These are phyloP conservation scores for Tephrocybe sp. DNA, from an alignment of 768 basidiomycete genomes.

Conservation along the genomic window DNA sequence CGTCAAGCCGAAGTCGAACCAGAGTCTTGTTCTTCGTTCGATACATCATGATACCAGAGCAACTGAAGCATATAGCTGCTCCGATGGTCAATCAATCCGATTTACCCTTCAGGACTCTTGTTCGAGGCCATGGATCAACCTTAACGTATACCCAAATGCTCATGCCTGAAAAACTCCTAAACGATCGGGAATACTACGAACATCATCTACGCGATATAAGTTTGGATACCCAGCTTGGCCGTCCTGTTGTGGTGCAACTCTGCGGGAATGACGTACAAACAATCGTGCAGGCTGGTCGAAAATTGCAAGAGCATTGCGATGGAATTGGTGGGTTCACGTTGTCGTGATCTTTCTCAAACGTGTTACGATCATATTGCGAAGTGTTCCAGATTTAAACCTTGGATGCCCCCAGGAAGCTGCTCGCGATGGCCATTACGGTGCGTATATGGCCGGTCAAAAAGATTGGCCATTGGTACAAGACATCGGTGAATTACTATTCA, in stretches of 20 bases:
- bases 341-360: not conserved
- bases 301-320: slow-evolving; percentile 59
- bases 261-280: slow-evolving; percentile 68
- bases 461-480: slow-evolving; percentile 69
- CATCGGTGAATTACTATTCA: slow-evolving; percentile 45
- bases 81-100: slow-evolving; percentile 85
- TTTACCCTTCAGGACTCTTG: slow-evolving; percentile 65
- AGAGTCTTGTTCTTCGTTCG: slow-evolving; percentile 1
- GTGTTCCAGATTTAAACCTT: slow-evolving; percentile 64
- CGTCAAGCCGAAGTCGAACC: no score
- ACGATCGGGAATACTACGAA: slow-evolving; percentile 64
- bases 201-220: slow-evolving; percentile 58
- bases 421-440: slow-evolving; percentile 64
- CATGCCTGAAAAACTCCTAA: slow-evolving; percentile 54
- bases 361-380: slow-evolving; percentile 11
- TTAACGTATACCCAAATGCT: slow-evolving; percentile 80
- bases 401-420: slow-evolving; percentile 79
- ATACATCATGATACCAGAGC: slow-evolving; percentile 13
- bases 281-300: slow-evolving; percentile 58
- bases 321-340: slow-evolving; percentile 55
- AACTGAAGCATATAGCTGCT: slow-evolving; percentile 51
- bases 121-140: slow-evolving; percentile 61
- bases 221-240: slow-evolving; percentile 23
- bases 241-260: slow-evolving; percentile 68
- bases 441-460: slow-evolving; percentile 68